phyloP scores from a whole-genome alignment of 805 yeast genomes.

The Lipomyces yamanashiensis region DNA sequence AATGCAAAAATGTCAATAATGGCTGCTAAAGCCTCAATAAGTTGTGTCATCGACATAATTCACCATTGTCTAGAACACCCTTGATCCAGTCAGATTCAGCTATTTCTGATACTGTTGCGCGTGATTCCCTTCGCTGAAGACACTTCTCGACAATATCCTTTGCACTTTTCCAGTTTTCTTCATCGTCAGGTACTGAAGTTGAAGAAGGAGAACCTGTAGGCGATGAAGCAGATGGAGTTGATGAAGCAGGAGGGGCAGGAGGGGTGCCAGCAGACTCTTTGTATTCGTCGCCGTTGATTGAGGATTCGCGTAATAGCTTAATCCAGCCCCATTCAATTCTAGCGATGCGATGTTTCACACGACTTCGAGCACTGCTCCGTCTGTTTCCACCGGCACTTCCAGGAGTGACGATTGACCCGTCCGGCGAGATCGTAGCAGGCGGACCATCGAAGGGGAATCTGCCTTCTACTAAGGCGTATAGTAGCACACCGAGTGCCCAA shows the following conservation, averaged over 20 bases:
- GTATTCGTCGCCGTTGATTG: conserved; percentile 33
- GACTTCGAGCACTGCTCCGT: conserved; percentile 48
- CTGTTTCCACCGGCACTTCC: conserved; percentile 39
- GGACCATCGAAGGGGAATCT: conserved; percentile 91
- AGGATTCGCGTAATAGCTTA: conserved; percentile 46
- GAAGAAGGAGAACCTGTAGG: not conserved
- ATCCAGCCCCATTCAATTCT: conserved; percentile 92
- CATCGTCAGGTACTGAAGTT: not conserved
- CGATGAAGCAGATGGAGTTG: not conserved
- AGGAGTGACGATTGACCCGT: conserved; percentile 41
- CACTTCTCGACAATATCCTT: conserved; percentile 57
- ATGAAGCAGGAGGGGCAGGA: not conserved
- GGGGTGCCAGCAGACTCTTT: conserved; percentile 33
- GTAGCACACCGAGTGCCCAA: conserved; percentile 94
- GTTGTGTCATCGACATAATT: not conserved
- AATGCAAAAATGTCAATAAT: not conserved
- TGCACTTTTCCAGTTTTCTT: conserved; percentile 49
- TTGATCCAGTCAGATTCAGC: conserved; percentile 47
- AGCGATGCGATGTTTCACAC: conserved; percentile 87
- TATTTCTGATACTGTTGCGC: conserved; percentile 49
- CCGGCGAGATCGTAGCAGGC: conserved; percentile 43
- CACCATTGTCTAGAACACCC: conserved; percentile 24
- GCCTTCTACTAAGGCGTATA: conserved; percentile 82
- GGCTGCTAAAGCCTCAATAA: not conserved
- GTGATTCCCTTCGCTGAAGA: conserved; percentile 54